phyloP scores from a whole-genome alignment of 2,329 filamentous ascomycete species.

The Pseudofabraea citricarpa region DNA sequence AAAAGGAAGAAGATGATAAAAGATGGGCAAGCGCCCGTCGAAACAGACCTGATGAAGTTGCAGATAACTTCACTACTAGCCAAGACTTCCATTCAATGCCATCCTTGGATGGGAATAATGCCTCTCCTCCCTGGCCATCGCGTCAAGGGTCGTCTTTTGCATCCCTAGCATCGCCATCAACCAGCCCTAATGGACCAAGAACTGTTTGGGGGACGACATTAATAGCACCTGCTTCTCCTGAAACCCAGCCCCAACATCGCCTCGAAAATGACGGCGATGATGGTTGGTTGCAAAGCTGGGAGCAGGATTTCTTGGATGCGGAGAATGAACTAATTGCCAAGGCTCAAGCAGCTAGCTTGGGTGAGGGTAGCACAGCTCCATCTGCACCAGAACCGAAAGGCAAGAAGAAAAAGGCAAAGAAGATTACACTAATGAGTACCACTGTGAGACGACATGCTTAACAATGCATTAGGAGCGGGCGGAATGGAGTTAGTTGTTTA shows the following conservation, averaged over 20 bases:
- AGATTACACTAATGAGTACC: slow-evolving; percentile 69
- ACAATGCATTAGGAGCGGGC: slow-evolving; percentile 7
- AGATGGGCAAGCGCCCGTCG: slow-evolving; percentile 55
- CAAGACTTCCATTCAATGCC: slow-evolving; percentile 63
- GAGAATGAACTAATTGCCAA: slow-evolving; percentile 56
- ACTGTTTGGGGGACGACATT: slow-evolving; percentile 92
- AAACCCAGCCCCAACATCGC: slow-evolving; percentile 33
- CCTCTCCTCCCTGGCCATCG: slow-evolving; percentile 47
- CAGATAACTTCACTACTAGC: slow-evolving; percentile 38
- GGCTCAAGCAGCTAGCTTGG: slow-evolving; percentile 49
- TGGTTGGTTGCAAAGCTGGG: slow-evolving; percentile 83
- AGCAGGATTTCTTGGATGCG: slow-evolving; percentile 67
- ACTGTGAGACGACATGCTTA: slow-evolving; percentile 34
- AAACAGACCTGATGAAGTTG: slow-evolving; percentile 45
- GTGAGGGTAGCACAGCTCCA: slow-evolving; percentile 12
- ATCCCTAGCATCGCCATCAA: slow-evolving; percentile 71
- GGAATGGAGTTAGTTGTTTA: no score
- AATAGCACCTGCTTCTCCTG: slow-evolving; percentile 53
- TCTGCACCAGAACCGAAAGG: slow-evolving; percentile 20
- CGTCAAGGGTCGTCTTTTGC: slow-evolving; percentile 58
- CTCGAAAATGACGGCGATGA: slow-evolving; percentile 49
- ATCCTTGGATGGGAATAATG: slow-evolving; percentile 38
- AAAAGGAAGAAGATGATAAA: slow-evolving; percentile 64
- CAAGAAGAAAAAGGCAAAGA: slow-evolving; percentile 70
- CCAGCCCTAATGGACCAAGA: slow-evolving; percentile 68